Conservation (phyloP, 495 filamentous ascomycete species). For the Recurvomyces mirabilis region DNA sequence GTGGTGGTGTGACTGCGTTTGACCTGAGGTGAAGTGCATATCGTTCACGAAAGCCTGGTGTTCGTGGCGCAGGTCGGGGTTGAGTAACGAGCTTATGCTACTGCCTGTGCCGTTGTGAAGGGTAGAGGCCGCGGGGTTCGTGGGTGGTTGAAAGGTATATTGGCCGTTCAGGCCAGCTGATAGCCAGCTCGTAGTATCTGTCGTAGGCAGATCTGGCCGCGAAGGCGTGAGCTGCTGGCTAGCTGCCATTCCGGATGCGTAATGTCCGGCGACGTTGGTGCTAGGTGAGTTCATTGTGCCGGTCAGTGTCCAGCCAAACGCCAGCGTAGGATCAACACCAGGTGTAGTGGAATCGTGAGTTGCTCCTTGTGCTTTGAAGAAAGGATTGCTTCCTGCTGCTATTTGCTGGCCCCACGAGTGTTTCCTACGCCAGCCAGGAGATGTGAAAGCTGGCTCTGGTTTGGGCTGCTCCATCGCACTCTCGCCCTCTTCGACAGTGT, state of each 20-base stretch:
- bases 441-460: conserved; percentile 33
- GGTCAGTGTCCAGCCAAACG: conserved; percentile 67
- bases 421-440: conserved; percentile 35
- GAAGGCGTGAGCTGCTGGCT: background rate
- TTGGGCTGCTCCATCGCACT: conserved; percentile 38
- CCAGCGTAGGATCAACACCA: conserved; percentile 16
- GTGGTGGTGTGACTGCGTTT: background rate
- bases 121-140: background rate
- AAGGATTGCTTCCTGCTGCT: conserved; percentile 7
- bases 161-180: background rate
- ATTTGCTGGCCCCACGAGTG: conserved; percentile 26
- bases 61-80: background rate
- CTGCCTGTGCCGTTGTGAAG: background rate
- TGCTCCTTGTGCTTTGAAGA: conserved; percentile 12
- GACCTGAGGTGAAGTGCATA: background rate
- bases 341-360: conserved; percentile 26
- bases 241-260: conserved; percentile 35
- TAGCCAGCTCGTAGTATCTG: background rate
- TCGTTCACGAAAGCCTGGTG: background rate
- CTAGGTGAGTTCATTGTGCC: conserved; percentile 74
- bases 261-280: conserved; percentile 63
- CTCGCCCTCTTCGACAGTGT: conserved; percentile 67
- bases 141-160: background rate
- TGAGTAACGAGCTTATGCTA: background rate
- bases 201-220: background rate